Base-by-base conservation (phyloP, 2,329 filamentous ascomycete genomes). In the Cercospora sojina region DNA sequence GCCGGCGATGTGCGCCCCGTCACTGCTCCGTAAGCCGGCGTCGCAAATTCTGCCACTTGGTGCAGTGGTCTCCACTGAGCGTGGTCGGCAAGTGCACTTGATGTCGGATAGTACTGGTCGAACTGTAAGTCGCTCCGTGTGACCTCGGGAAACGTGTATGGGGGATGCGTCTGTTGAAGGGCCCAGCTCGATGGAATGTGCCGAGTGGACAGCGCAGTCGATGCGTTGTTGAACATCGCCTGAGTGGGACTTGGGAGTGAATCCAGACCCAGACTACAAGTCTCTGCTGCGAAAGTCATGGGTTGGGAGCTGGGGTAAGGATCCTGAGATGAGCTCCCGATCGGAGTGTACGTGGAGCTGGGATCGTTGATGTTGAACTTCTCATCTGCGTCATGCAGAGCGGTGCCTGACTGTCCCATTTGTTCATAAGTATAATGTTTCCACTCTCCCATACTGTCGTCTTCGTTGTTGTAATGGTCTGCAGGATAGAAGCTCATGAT, bases 401-500 rank as follows among this genome's bases (percentile, higher is more conserved):
- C 9, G 18, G 55, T 47, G 16, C 35, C 51, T 25, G 63, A 53
- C 31, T 61, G 59, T 27, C 59, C 9, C n/a, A 31, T 32, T 20
- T 66, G 65, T 29, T 59, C 58, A 31, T 60, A 64, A 12, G 57
- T 51, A 23, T 68, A 68, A n/a, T 68, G 60, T 13, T 68, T 56
- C 62, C 59, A 64, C 20, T 63, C 58, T 20, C 61, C 61, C 62
- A 66, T 67, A 23, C 49, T 56, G 31, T 38, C 60, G 18, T 62
- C 60, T 5, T 62, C 35, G 67, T 62, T 29, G 56, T 43, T 66
- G 7, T 58, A 63, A 18, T 68, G 55, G 62, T 66, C 51, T 61
- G 61, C 61, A 5, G 66, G 67, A 43, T 67, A 69, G 62, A 67
- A 67, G 57, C 67, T 71, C 69, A 71, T 71, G 57, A 25, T 66